phyloP scores from a whole-genome alignment of 2,329 filamentous ascomycete genomes.

The Beauveria medogensis region DNA sequence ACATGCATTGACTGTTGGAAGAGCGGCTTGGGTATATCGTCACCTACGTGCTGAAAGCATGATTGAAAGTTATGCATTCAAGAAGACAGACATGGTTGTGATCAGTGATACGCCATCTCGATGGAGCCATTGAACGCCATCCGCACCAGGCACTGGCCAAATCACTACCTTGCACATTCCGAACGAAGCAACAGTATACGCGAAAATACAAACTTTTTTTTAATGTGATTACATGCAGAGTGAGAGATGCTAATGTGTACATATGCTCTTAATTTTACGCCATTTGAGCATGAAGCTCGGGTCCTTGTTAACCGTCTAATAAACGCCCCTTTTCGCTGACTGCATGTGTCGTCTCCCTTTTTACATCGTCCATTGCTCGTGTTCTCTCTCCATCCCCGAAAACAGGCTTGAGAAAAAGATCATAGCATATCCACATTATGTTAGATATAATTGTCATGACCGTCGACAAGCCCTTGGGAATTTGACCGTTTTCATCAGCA shows the following conservation, averaged over 20 bases:
- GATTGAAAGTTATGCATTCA: too few relatives aligned
- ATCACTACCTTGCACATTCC: too few relatives aligned
- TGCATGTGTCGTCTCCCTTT: constrained; percentile 2
- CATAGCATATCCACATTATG: constrained; percentile 37
- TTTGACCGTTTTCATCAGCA: constrained; percentile 56
- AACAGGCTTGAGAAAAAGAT: constrained; percentile 40
- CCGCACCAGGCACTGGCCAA: too few relatives aligned
- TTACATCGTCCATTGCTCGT: constrained; percentile 18
- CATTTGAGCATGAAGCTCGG: background rate
- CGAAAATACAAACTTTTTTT: too few relatives aligned
- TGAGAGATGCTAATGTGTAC: background rate
- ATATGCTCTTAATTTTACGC: background rate
- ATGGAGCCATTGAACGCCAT: too few relatives aligned
- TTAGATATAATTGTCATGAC: constrained; percentile 45
- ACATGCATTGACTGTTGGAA: too few relatives aligned
- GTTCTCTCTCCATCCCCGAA: constrained; percentile 86
- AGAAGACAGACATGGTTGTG: too few relatives aligned
- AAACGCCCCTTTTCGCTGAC: constrained; percentile 2
- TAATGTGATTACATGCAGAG: background rate
- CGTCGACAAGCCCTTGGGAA: constrained; percentile 58
- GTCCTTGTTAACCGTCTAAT: background rate
- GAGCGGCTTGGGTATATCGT: too few relatives aligned
- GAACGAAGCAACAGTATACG: too few relatives aligned
- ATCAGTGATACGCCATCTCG: too few relatives aligned
- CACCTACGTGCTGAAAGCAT: too few relatives aligned